Percentiles rank a stretch among this genome's conserved stretches.
Evolutionary conservation across 345 rosid species (phyloP).

Genomic region (Eucalyptus grandis): DNA sequence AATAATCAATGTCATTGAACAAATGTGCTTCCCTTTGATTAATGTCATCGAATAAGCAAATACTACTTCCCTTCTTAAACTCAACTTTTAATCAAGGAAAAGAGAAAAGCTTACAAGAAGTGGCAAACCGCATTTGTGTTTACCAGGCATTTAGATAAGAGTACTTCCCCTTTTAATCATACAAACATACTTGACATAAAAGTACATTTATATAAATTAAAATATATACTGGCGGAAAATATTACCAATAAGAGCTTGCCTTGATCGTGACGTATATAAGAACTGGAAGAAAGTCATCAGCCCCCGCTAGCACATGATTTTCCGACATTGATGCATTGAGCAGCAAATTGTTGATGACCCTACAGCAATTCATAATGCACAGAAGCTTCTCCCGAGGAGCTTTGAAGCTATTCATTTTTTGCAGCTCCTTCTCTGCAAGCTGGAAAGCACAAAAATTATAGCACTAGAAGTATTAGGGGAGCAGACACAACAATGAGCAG

Average conservation of each 20-base stretch:
- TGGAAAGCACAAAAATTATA: slow-evolving; percentile 4
- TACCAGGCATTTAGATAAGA: not conserved
- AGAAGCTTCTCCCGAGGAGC: slow-evolving; percentile 41
- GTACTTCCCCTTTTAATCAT: not conserved
- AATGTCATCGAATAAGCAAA: not conserved
- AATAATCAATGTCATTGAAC: not conserved
- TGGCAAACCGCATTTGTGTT: not conserved
- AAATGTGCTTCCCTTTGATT: not conserved
- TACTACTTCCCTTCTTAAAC: not conserved
- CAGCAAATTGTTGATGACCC: slow-evolving; percentile 41
- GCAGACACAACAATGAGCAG: not conserved
- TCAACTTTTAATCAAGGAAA: not conserved
- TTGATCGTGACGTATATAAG: slow-evolving; percentile 44
- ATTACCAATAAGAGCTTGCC: slow-evolving; percentile 69
- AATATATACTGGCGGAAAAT: slow-evolving; percentile 7
- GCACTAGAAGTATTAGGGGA: not conserved
- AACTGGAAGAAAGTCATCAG: slow-evolving; percentile 57
- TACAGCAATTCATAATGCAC: slow-evolving; percentile 48
- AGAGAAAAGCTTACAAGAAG: not conserved
- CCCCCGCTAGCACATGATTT: slow-evolving; percentile 30
- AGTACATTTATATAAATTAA: not conserved
- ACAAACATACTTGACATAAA: not conserved
- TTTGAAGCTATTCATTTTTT: slow-evolving; percentile 26
- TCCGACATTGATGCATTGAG: slow-evolving; percentile 45
- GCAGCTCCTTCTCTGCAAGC: slow-evolving; percentile 53